Base-by-base conservation (phyloP, 306 rosid species). In the Luffa acutangula region DNA sequence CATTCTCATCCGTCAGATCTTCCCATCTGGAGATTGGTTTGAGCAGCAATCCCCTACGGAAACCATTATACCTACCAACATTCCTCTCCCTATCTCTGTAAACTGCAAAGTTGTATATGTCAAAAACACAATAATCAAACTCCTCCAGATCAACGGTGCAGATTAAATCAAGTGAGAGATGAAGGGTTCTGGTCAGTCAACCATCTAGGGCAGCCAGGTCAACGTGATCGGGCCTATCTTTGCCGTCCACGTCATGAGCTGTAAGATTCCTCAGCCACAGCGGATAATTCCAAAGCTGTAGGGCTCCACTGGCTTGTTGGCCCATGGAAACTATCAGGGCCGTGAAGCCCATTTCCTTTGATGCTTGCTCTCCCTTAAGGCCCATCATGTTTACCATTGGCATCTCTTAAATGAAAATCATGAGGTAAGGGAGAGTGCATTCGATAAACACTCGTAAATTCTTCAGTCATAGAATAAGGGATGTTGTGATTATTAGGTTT, bases 41-140 rank as follows among this genome's bases (percentile, higher is more conserved):
- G 88, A 87, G 86, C 43, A 92, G 43, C 36, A 90, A 14, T 83
- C 86, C 86, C 73, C 91, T 83, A 49, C 91, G 81, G 85, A 92
- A 87, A 42, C 86, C 93, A 9, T 92, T 92, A 42, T 88, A 92
- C 80, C 91, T 82, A 0, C 90, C 87, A 11, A 92, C 93, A 12
- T 84, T 87, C 80, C 94, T 88, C 85, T 92, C 97, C 81, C 97
- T 82, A 14, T 92, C 94, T 85, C 93, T 88, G 46, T 88, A 92
- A 58, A 92, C 93, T 90, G 34, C 45, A 31, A 25, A 59, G 21
- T 9, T 3, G 5, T 25, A 25, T 25, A 25, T 25, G 31, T 25
- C 14, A 48, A 6, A 1, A 3, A 7, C 59, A 2, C 17, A 43
- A 43, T 5, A 43, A 43, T 52, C 17, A 52, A 52, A 51, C 4